These are phyloP conservation scores for Pterulicium gracile DNA, from an alignment of 1,284 basidiomycete genomes.

Conservation along the genomic window DNA sequence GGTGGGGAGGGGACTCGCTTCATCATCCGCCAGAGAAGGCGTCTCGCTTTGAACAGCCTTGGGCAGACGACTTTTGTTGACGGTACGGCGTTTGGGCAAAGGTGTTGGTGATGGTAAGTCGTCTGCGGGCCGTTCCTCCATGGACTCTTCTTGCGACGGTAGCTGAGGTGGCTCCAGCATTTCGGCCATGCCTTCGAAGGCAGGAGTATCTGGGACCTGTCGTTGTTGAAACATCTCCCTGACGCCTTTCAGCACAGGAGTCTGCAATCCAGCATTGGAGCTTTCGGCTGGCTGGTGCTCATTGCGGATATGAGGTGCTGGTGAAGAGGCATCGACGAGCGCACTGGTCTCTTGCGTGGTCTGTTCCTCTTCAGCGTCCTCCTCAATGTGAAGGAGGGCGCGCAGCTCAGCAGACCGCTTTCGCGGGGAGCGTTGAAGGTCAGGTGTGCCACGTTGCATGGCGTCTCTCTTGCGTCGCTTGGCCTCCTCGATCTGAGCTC, in stretches of 20 bases:
- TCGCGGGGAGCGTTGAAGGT: too few species aligned
- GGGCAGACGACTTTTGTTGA: not conserved
- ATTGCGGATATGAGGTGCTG: too few species aligned
- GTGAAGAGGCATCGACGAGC: too few species aligned
- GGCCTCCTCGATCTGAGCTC: slow-evolving; percentile 1
- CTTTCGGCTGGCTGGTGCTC: too few species aligned
- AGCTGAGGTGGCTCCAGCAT: slow-evolving; percentile 22
- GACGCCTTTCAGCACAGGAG: slow-evolving; percentile 25
- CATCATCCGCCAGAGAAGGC: slow-evolving; percentile 13
- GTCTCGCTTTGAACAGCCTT: slow-evolving; percentile 6
- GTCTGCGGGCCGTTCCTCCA: not conserved
- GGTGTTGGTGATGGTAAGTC: not conserved
- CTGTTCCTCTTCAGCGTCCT: too few species aligned
- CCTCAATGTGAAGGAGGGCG: too few species aligned
- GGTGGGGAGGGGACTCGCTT: slow-evolving; percentile 8
- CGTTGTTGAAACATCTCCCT: slow-evolving; percentile 18
- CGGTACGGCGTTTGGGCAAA: not conserved
- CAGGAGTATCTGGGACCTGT: slow-evolving; percentile 14
- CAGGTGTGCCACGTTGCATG: too few species aligned
- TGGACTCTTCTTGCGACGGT: too few species aligned
- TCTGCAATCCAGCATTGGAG: slow-evolving; percentile 11
- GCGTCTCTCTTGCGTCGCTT: slow-evolving; percentile 1
- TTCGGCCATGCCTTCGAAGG: slow-evolving; percentile 22
- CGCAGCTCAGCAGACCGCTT: too few species aligned
- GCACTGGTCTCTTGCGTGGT: too few species aligned